Conservation (phyloP, 768 basidiomycete species). For the Pulveroboletus sp. region DNA sequence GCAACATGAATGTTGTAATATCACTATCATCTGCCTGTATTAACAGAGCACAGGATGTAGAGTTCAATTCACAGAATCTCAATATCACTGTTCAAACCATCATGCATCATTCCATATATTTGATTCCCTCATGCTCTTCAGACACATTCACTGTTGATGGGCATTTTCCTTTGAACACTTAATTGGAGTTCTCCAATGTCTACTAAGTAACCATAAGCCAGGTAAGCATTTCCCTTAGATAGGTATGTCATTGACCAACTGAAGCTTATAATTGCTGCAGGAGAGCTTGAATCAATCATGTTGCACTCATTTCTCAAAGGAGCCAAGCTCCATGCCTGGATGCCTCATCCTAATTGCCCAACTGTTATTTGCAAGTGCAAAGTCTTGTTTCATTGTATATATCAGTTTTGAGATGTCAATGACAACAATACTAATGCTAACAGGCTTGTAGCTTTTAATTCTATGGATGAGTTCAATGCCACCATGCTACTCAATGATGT, state of each 20-base stretch:
- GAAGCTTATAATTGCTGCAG: background rate
- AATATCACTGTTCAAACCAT: too few species aligned
- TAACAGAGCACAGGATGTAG: too few species aligned
- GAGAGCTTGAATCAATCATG: slow-evolving; percentile 11
- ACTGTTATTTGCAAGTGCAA: slow-evolving; percentile 15
- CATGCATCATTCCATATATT: slow-evolving; percentile 31
- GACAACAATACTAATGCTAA: background rate
- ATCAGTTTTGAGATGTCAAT: background rate
- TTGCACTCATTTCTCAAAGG: slow-evolving; percentile 13
- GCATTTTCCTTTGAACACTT: slow-evolving; percentile 23
- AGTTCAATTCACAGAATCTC: too few species aligned
- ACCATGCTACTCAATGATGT: background rate
- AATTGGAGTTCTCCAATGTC: slow-evolving; percentile 20
- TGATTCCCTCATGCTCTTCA: slow-evolving; percentile 34
- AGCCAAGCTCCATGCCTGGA: slow-evolving; percentile 13
- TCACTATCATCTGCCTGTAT: too few species aligned
- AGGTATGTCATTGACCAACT: slow-evolving; percentile 33
- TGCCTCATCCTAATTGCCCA: slow-evolving; percentile 16
- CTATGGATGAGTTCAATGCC: background rate
- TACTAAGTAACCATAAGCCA: slow-evolving; percentile 21
- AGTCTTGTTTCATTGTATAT: slow-evolving; percentile 15
- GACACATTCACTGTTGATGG: slow-evolving; percentile 36
- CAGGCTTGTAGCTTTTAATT: background rate
- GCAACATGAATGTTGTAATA: too few species aligned
- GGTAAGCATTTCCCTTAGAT: too few species aligned